phyloP scores from a whole-genome alignment of 169 alveolate genomes.

The Hepatocystis sp. region DNA sequence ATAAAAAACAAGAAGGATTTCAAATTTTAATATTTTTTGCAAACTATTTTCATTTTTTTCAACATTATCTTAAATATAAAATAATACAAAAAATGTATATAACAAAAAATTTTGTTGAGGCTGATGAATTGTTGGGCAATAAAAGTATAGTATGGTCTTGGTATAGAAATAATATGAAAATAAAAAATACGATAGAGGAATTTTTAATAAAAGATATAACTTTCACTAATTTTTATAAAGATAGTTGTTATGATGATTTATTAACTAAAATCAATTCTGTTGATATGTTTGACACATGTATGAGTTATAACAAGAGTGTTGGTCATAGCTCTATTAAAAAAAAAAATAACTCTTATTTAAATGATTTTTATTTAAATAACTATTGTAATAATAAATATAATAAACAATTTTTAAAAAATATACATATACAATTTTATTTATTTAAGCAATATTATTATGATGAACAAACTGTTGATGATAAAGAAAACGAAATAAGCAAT shows the following conservation, averaged over 20 bases:
- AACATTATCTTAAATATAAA: slow-evolving; percentile 36
- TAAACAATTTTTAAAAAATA: slow-evolving; percentile 1
- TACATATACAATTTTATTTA: slow-evolving; percentile 17
- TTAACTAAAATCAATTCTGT: no score
- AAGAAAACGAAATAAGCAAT: neutral
- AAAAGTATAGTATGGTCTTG: slow-evolving; percentile 45
- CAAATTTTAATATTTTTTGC: slow-evolving; percentile 66
- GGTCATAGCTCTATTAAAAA: no score
- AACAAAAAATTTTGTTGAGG: slow-evolving; percentile 9
- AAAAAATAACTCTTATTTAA: no score
- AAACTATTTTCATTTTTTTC: slow-evolving; percentile 51
- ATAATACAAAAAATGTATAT: slow-evolving; percentile 18
- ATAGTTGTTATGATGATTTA: slow-evolving; percentile 11
- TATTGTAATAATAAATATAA: slow-evolving; percentile 29
- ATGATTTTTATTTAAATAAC: slow-evolving; percentile 14
- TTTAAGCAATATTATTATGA: neutral
- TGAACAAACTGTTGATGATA: no score
- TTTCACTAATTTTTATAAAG: slow-evolving; percentile 8
- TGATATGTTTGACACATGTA: no score
- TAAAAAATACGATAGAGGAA: slow-evolving; percentile 25
- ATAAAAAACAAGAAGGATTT: slow-evolving; percentile 27
- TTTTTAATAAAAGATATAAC: slow-evolving; percentile 37
- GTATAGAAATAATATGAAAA: slow-evolving; percentile 25
- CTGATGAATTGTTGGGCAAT: slow-evolving; percentile 42
- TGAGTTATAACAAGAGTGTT: no score